Evolutionary conservation across 176 grass and related monocot species (phyloP).

Genomic region (Raddia guianensis): DNA sequence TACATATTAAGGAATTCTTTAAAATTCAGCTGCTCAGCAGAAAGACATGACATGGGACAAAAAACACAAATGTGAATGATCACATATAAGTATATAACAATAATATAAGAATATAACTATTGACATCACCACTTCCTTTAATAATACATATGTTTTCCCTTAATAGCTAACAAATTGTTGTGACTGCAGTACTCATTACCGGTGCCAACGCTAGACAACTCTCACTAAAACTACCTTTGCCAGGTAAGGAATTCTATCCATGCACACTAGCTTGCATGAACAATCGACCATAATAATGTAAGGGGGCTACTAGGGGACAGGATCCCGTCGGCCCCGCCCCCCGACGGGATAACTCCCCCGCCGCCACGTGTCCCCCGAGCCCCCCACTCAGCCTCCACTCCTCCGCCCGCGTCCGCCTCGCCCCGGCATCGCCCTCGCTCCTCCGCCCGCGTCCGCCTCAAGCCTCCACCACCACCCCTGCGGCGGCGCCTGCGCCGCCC

Average conservation of each 20-base stretch:
- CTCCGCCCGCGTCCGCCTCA: no score
- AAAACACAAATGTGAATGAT: not conserved
- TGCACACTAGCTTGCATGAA: not conserved
- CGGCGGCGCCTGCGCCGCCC: no score
- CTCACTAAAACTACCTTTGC: not conserved
- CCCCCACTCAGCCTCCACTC: no score
- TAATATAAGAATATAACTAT: not conserved
- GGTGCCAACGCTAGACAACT: not conserved
- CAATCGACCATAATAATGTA: not conserved
- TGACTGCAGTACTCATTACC: not conserved
- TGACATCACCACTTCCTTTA: not conserved
- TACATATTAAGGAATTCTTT: not conserved
- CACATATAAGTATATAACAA: not conserved
- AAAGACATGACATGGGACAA: not conserved
- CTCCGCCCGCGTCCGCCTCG: no score
- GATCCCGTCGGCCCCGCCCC: no score
- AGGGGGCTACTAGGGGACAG: no score
- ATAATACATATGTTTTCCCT: not conserved
- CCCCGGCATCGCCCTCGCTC: no score
- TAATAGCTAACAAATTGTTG: not conserved
- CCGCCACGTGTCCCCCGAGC: no score
- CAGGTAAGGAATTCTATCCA: not conserved
- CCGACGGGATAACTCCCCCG: no score
- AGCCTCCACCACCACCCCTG: no score
- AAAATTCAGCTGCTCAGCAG: not conserved